A percentile compares a stretch with the other conserved stretches of the same genome.
Evolutionary conservation across 306 rosid species (phyloP).

Genomic region (barrel medic (Medicago truncatula)): DNA sequence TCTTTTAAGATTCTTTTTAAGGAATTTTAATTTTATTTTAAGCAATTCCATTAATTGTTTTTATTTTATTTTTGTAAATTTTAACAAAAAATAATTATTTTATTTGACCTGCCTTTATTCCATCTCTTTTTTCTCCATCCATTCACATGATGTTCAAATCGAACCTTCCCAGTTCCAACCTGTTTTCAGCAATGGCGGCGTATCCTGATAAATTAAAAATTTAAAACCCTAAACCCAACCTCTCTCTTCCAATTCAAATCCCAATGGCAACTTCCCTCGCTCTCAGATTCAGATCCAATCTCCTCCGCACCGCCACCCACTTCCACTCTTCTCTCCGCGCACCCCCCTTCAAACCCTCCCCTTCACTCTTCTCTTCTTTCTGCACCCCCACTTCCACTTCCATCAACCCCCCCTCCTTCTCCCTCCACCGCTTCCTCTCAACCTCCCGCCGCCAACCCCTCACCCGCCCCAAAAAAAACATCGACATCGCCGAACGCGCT

Average conservation of each 20-base stretch:
- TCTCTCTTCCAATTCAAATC: background rate
- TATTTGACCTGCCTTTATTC: too few species aligned
- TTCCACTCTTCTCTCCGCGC: conserved; percentile 35
- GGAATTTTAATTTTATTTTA: too few species aligned
- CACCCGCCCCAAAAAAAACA: conserved; percentile 55
- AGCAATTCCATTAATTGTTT: too few species aligned
- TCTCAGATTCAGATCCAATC: conserved; percentile 68
- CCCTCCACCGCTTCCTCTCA: conserved; percentile 65
- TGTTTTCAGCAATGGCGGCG: conserved; percentile 41
- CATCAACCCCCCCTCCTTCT: background rate
- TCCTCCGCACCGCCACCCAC: conserved; percentile 46
- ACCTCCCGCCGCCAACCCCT: conserved; percentile 60
- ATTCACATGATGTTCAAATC: background rate
- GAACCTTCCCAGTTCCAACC: conserved; percentile 30
- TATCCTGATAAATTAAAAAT: background rate
- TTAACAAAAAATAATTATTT: too few species aligned
- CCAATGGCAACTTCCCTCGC: conserved; percentile 68
- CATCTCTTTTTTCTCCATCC: background rate
- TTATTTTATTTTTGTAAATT: too few species aligned
- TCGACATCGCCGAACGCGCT: conserved; percentile 85
- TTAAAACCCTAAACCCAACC: conserved; percentile 51
- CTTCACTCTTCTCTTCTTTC: conserved; percentile 30
- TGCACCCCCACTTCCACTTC: conserved; percentile 23
- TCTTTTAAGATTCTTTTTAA: too few species aligned
- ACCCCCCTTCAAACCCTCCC: conserved; percentile 37